phyloP scores from a whole-genome alignment of 2,329 filamentous ascomycete species.

The Hypoxylon sp. region DNA sequence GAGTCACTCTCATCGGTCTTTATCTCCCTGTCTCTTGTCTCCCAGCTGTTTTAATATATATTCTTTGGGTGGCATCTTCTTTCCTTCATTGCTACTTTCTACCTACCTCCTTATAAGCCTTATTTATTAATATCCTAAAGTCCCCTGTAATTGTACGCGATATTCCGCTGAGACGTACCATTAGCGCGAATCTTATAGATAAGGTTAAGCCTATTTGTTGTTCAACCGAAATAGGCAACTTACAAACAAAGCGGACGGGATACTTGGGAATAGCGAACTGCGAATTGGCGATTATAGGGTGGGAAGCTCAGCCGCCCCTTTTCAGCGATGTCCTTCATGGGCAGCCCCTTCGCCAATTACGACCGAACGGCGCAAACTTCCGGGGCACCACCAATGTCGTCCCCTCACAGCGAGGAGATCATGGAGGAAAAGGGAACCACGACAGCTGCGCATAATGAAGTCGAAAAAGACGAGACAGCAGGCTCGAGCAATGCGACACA shows the following conservation, averaged over 20 bases:
- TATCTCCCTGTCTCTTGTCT: slow-evolving; percentile 5
- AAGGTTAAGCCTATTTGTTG: not conserved
- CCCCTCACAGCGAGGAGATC: slow-evolving; percentile 47
- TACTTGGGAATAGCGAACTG: not conserved
- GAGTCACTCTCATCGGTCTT: slow-evolving; percentile 15
- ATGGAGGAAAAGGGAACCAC: slow-evolving; percentile 47
- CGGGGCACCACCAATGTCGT: slow-evolving; percentile 56
- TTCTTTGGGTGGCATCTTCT: slow-evolving; percentile 5
- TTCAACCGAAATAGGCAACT: slow-evolving; percentile 1
- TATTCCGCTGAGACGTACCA: slow-evolving; percentile 3
- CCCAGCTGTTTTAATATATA: slow-evolving; percentile 18
- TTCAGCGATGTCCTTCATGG: slow-evolving; percentile 59
- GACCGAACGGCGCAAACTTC: slow-evolving; percentile 63
- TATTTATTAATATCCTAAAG: slow-evolving; percentile 21
- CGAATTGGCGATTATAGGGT: slow-evolving; percentile 15
- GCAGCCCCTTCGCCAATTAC: slow-evolving; percentile 63
- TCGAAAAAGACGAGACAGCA: slow-evolving; percentile 50
- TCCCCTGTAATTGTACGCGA: slow-evolving; percentile 11
- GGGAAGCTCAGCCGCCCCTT: not conserved
- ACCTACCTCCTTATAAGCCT: slow-evolving; percentile 12
- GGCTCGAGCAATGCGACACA: slow-evolving; percentile 55
- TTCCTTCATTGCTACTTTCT: slow-evolving; percentile 7
- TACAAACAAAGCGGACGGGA: not conserved
- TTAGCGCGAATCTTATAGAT: slow-evolving; percentile 17
- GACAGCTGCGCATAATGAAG: slow-evolving; percentile 42